These are phyloP conservation scores for Macrolepiota fuliginosa DNA, from an alignment of 768 basidiomycete species.

Conservation along the genomic window DNA sequence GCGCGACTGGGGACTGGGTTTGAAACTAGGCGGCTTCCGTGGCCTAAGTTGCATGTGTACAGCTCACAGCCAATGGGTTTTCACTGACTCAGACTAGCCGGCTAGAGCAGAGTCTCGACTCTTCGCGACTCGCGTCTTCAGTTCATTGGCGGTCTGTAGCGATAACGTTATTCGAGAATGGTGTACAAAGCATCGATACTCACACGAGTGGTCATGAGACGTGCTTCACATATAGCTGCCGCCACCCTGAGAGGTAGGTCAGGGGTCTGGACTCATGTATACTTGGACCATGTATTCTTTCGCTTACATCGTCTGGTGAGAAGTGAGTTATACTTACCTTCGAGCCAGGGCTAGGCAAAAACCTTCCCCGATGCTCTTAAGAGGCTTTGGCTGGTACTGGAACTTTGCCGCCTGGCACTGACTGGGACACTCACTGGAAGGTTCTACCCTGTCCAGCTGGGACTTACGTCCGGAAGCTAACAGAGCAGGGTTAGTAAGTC, in stretches of 20 bases:
- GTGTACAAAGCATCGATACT: background rate
- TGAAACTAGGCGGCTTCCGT: background rate
- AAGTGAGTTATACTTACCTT: too few relatives aligned
- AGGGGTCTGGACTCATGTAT: background rate
- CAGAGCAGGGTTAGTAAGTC: too few relatives aligned
- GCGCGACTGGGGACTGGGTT: background rate
- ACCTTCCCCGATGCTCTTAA: too few relatives aligned
- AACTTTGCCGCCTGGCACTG: too few relatives aligned
- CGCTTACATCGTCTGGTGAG: too few relatives aligned
- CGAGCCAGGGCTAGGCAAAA: too few relatives aligned
- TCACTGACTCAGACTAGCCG: background rate
- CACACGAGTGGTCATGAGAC: background rate
- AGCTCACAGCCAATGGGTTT: background rate
- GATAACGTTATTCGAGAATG: background rate
- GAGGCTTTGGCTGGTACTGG: too few relatives aligned
- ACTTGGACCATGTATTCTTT: background rate
- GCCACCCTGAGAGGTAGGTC: background rate
- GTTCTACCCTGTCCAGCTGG: too few relatives aligned
- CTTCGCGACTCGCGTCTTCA: background rate
- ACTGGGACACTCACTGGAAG: too few relatives aligned
- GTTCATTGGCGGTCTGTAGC: background rate
- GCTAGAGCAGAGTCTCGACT: background rate
- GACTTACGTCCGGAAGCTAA: too few relatives aligned
- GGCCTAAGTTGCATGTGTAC: background rate
- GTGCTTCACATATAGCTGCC: background rate